phyloP scores from a whole-genome alignment of 2,329 filamentous ascomycete species.

The Aspergillus tanneri region DNA sequence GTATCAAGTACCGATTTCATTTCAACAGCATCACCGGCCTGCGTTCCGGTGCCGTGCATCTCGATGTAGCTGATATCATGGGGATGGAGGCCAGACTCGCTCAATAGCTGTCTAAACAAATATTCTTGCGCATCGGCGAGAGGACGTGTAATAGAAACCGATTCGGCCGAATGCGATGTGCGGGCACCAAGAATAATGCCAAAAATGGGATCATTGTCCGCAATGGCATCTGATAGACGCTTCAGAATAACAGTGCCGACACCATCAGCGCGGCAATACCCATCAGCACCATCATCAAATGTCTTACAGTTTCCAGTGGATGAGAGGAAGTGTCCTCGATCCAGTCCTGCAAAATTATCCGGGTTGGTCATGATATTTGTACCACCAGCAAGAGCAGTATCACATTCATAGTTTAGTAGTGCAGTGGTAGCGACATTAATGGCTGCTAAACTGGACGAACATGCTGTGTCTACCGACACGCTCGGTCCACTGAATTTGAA shows the following conservation, averaged over 20 bases:
- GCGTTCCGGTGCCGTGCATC: slow-evolving; percentile 42
- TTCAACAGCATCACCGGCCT: slow-evolving; percentile 39
- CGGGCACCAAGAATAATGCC: slow-evolving; percentile 44
- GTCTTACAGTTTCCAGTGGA: slow-evolving; percentile 48
- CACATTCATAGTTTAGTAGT: slow-evolving; percentile 70
- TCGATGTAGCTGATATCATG: slow-evolving; percentile 39
- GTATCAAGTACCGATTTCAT: slow-evolving; percentile 37
- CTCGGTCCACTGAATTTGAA: slow-evolving; percentile 73
- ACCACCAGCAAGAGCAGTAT: slow-evolving; percentile 76
- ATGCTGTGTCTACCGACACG: slow-evolving; percentile 70
- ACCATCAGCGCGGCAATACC: slow-evolving; percentile 55
- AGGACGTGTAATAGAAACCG: slow-evolving; percentile 43
- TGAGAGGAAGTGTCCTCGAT: slow-evolving; percentile 46
- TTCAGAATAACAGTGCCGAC: slow-evolving; percentile 53
- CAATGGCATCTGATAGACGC: slow-evolving; percentile 48
- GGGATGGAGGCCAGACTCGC: slow-evolving; percentile 37
- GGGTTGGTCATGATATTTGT: slow-evolving; percentile 71
- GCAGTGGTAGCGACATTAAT: slow-evolving; percentile 72
- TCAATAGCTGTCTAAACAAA: slow-evolving; percentile 39
- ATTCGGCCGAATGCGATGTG: slow-evolving; percentile 50
- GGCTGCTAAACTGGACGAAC: slow-evolving; percentile 69
- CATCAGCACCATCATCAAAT: slow-evolving; percentile 51
- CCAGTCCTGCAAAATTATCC: slow-evolving; percentile 72
- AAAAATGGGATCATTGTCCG: slow-evolving; percentile 46
- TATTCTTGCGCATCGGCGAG: slow-evolving; percentile 39